These are phyloP conservation scores for Waltiozyma sp. DNA, from an alignment of 1,139 yeast genomes.

Conservation along the genomic window DNA sequence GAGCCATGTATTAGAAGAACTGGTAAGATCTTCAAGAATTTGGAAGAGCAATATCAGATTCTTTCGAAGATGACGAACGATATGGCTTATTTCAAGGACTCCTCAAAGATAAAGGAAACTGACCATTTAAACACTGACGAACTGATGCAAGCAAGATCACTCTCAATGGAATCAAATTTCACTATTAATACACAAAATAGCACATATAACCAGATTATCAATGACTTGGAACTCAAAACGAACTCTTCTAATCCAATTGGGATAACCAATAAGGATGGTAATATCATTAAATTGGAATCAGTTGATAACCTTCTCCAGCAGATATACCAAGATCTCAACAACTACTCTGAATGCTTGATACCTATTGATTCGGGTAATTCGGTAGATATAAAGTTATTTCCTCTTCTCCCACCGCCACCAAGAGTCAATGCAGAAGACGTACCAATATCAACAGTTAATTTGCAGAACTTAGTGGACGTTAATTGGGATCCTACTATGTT, in stretches of 20 bases:
- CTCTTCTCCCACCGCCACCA: slow-evolving; percentile 73
- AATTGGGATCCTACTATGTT: slow-evolving; percentile 98
- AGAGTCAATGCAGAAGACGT: slow-evolving; percentile 57
- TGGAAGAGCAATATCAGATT: slow-evolving; percentile 81
- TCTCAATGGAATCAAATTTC: slow-evolving; percentile 11
- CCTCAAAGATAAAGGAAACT: not conserved
- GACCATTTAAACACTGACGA: slow-evolving; percentile 2
- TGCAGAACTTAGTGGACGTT: slow-evolving; percentile 64
- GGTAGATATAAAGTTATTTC: slow-evolving; percentile 85
- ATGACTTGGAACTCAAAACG: slow-evolving; percentile 16
- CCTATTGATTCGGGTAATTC: slow-evolving; percentile 87
- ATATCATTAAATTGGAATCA: slow-evolving; percentile 39
- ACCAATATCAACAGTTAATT: slow-evolving; percentile 73
- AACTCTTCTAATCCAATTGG: slow-evolving; percentile 18
- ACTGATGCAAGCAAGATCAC: slow-evolving; percentile 6
- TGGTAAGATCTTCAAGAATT: slow-evolving; percentile 80
- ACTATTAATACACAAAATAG: slow-evolving; percentile 5
- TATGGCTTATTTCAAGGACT: slow-evolving; percentile 21
- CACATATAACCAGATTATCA: slow-evolving; percentile 19
- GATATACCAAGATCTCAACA: slow-evolving; percentile 83
- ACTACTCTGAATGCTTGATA: slow-evolving; percentile 89
- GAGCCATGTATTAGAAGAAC: slow-evolving; percentile 76
- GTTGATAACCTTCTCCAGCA: slow-evolving; percentile 79
- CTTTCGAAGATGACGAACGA: slow-evolving; percentile 42
- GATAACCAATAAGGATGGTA: slow-evolving; percentile 11